phyloP scores from a whole-genome alignment of 495 filamentous ascomycete species.

The Hypoxylon lenormandii region DNA sequence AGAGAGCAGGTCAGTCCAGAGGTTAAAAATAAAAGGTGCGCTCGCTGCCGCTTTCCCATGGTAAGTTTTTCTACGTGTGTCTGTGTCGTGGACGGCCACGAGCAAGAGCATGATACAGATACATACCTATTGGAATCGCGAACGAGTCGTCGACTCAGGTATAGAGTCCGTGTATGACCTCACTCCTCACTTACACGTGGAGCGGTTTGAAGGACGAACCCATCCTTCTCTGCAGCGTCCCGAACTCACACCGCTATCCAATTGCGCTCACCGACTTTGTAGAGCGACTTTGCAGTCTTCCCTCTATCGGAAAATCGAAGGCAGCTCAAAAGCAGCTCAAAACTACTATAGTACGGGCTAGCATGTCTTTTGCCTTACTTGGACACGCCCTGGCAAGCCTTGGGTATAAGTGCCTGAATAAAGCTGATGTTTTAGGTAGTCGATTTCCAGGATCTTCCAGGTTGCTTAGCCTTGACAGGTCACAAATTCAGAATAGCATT shows the following conservation, averaged over 20 bases:
- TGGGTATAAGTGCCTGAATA: conserved; percentile 17
- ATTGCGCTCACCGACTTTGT: conserved; percentile 42
- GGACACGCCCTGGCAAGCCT: background rate
- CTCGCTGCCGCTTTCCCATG: background rate
- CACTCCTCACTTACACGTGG: conserved; percentile 47
- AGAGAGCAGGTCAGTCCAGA: background rate
- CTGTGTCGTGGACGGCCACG: background rate
- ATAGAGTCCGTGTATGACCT: conserved; percentile 34
- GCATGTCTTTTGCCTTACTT: conserved; percentile 2
- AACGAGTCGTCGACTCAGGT: conserved; percentile 12
- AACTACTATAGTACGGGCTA: too few relatives aligned
- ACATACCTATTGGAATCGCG: conserved; percentile 1
- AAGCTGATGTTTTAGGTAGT: conserved; percentile 16
- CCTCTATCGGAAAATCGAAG: conserved; percentile 9
- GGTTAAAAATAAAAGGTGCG: background rate
- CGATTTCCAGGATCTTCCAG: conserved; percentile 34
- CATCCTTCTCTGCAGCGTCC: conserved; percentile 3
- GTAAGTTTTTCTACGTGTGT: background rate
- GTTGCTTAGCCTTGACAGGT: conserved; percentile 33
- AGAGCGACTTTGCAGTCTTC: conserved; percentile 1
- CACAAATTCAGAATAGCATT: conserved; percentile 41
- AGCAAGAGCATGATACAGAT: background rate
- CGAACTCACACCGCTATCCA: conserved; percentile 37
- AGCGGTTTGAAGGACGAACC: conserved; percentile 31
- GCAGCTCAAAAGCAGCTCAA: too few relatives aligned